Evolutionary conservation across 2,329 filamentous ascomycete species (phyloP).

Genomic region (Phyllosticta ampelicida): DNA sequence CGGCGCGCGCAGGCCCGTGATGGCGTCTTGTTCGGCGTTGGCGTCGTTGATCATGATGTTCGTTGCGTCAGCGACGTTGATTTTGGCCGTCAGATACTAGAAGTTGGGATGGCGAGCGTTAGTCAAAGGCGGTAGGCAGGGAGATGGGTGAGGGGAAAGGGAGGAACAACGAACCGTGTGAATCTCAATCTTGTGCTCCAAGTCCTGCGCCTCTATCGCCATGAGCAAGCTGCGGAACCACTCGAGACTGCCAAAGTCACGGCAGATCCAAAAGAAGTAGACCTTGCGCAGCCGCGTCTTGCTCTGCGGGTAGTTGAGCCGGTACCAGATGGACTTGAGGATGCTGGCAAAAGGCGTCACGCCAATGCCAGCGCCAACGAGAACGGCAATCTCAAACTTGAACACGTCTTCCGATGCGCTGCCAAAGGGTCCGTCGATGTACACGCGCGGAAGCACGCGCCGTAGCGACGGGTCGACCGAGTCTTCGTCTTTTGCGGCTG

Average conservation of each 20-base stretch:
- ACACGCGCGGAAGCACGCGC: conserved; percentile 65
- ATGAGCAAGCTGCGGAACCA: conserved; percentile 79
- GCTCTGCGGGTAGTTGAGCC: conserved; percentile 77
- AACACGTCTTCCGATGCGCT: conserved; percentile 82
- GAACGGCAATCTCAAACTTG: conserved; percentile 46
- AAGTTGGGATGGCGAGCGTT: background rate
- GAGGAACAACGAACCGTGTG: conserved; percentile 47
- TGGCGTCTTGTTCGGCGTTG: conserved; percentile 73
- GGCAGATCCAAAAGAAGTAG: conserved; percentile 89
- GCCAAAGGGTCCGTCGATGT: conserved; percentile 76
- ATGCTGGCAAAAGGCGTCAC: conserved; percentile 44
- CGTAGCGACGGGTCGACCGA: conserved; percentile 60
- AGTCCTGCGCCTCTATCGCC: conserved; percentile 77
- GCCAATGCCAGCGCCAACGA: conserved; percentile 42
- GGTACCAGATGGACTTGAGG: conserved; percentile 81
- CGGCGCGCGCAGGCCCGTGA: conserved; percentile 69
- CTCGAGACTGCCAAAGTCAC: conserved; percentile 79
- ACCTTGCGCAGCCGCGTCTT: conserved; percentile 73
- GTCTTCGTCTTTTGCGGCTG: conserved; percentile 48
- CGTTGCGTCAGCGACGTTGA: conserved; percentile 74
- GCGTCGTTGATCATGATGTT: conserved; percentile 92
- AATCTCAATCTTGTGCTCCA: conserved; percentile 76
- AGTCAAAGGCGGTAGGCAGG: background rate
- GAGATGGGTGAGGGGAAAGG: conserved; percentile 4
- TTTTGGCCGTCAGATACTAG: conserved; percentile 71